Conservation (phyloP, 2,329 filamentous ascomycete species). For the Aspergillus sp. region DNA sequence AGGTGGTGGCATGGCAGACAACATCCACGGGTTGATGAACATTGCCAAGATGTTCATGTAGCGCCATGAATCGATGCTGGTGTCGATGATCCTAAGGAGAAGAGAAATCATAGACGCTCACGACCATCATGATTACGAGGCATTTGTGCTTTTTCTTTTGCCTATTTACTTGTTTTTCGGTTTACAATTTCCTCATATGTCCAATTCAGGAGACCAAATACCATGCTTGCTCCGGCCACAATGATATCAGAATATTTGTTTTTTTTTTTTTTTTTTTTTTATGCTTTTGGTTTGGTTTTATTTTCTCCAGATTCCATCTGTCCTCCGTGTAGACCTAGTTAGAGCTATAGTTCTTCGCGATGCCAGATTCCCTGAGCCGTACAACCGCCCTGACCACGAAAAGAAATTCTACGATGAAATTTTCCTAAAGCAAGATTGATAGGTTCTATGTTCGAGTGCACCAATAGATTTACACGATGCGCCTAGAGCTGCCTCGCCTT, state of each 20-base stretch:
- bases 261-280: too few species aligned
- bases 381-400: too few species aligned
- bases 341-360: background rate
- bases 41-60: slow-evolving; percentile 40
- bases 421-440: background rate
- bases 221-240: slow-evolving; percentile 8
- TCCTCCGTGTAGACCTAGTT: background rate
- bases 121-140: slow-evolving; percentile 25
- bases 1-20: slow-evolving; percentile 30
- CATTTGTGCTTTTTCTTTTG: slow-evolving; percentile 11
- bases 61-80: background rate
- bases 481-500: background rate
- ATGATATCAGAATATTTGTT: background rate
- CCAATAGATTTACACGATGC: background rate
- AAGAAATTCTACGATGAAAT: too few species aligned
- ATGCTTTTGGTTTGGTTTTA: background rate
- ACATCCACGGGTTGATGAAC: slow-evolving; percentile 32
- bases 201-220: slow-evolving; percentile 16
- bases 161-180: background rate
- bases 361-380: too few species aligned
- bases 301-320: background rate
- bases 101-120: slow-evolving; percentile 12
- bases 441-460: background rate
- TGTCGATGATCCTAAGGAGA: background rate
- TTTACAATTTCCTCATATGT: slow-evolving; percentile 2